Percentiles rank a stretch among this genome's conserved stretches.
phyloP scores from a whole-genome alignment of 2,329 filamentous ascomycete genomes.

The Arthroderma uncinatum region DNA sequence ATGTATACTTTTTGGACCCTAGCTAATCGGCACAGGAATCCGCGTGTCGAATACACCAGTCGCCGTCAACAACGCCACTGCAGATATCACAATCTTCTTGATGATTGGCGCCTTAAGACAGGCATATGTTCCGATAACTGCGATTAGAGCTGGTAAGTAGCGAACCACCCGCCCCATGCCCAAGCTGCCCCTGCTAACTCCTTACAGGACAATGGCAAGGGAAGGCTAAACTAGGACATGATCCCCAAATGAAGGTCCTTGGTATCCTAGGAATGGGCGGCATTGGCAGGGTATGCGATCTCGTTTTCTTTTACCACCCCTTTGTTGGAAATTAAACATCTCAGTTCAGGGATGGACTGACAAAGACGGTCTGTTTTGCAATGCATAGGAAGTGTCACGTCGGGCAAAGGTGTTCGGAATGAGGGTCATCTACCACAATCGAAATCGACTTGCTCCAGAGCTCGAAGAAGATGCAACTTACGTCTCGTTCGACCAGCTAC shows the following conservation, averaged over 20 bases:
- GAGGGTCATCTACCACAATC: conserved; percentile 40
- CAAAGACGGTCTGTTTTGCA: not conserved
- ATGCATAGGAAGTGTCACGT: conserved; percentile 34
- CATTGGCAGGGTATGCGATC: conserved; percentile 33
- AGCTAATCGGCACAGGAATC: conserved; percentile 22
- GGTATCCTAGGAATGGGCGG: conserved; percentile 41
- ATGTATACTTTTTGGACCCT: not conserved
- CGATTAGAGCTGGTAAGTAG: conserved; percentile 31
- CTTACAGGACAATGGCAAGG: conserved; percentile 32
- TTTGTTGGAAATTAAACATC: not conserved
- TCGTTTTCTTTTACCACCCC: not conserved
- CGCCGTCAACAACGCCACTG: conserved; percentile 38
- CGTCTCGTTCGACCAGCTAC: conserved; percentile 37
- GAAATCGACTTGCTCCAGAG: conserved; percentile 31
- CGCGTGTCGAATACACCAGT: conserved; percentile 37
- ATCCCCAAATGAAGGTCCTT: conserved; percentile 36
- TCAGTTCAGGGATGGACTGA: not conserved
- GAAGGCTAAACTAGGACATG: conserved; percentile 33
- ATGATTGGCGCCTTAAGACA: conserved; percentile 39
- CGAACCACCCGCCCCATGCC: not conserved
- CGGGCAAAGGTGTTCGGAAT: conserved; percentile 38
- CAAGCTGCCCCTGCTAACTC: not conserved
- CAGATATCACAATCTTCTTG: conserved; percentile 38
- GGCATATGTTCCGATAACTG: conserved; percentile 32
- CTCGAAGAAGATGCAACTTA: conserved; percentile 34